Evolutionary conservation across 129 eudicot genomes (phyloP), one percentile per base, ranked within the genome.

Genomic region (Flaveria brownii): DNA sequence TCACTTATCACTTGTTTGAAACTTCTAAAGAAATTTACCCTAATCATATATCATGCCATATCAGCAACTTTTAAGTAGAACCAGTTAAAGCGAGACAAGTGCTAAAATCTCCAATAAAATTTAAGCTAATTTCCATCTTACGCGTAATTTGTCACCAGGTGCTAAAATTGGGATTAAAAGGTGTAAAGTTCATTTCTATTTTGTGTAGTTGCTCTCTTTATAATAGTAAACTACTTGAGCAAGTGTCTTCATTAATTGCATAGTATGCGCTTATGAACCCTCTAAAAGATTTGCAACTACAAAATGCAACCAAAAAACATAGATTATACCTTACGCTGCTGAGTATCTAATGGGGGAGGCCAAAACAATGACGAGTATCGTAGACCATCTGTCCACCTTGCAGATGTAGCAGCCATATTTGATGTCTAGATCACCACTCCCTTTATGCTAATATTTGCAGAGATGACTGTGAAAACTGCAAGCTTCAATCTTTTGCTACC

Each of bases 371-470:
- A 93, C 16, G 98, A 93, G 81, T 78, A 93, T 59, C 83, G 91
- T 71, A 93, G 86, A 79, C 97, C 84, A 82, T 93, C 98, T 18
- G 88, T 90, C 98, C 98, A 93, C 87, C 82, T 88, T 63, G 88
- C 91, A 30, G 90, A 82, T 68, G 97, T 67, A 62, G 85, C 65
- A 71, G 91, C 92, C 98, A 93, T 93, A 68, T 72, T 14, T 47
- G 47, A 69, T 28, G 72, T 71, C 60, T 30, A 73, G 22, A 79
- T 36, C 30, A 63, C 15, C 41, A 28, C 50, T 79, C 52, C 69
- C 17, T 73, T 73, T 64, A 71, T 71, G 68, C 70, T 83, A 57
- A 82, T 77, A 69, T 46, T 60, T 45, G 75, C 77, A 61, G 68
- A 81, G 64, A 55, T 43, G 28, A 73, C 74, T 20, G 76, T 42